These are phyloP conservation scores for Nothophoma quercina DNA, from an alignment of 2,329 filamentous ascomycete species.

Conservation along the genomic window DNA sequence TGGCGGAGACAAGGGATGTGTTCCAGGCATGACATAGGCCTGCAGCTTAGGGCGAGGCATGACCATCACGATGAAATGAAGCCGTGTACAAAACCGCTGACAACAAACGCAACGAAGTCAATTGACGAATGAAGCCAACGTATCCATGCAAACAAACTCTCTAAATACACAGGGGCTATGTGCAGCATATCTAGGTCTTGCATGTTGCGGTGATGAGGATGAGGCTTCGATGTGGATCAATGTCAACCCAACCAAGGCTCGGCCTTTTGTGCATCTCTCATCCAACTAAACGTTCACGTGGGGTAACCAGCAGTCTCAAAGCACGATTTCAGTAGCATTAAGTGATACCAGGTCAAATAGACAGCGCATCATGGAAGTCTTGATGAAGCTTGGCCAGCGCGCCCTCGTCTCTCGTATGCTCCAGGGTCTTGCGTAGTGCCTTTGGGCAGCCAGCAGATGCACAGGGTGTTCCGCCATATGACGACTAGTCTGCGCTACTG, in stretches of 20 bases:
- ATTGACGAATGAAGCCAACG: neutral
- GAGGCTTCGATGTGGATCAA: neutral
- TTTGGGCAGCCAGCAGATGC: constrained; percentile 23
- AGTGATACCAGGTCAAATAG: neutral
- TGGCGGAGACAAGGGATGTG: no score
- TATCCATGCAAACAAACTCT: neutral
- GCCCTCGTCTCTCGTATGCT: neutral
- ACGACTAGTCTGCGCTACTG: constrained; percentile 37
- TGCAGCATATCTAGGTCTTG: neutral
- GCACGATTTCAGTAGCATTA: neutral
- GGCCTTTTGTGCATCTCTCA: constrained; percentile 2
- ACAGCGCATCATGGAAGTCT: constrained; percentile 9
- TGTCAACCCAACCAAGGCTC: constrained; percentile 5
- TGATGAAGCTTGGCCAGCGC: constrained; percentile 13
- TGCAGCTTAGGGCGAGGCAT: constrained; percentile 16
- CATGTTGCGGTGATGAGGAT: neutral
- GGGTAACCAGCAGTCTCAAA: neutral
- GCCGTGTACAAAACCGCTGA: constrained; percentile 1
- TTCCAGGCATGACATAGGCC: constrained; percentile 20
- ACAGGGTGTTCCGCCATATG: constrained; percentile 21
- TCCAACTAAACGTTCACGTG: constrained; percentile 21
- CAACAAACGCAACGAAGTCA: neutral
- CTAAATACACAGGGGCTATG: neutral
- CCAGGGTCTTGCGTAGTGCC: constrained; percentile 15
- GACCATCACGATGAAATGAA: constrained; percentile 23